phyloP scores from a whole-genome alignment of 1,284 basidiomycete genomes.

The Heterobasidion irregulare region DNA sequence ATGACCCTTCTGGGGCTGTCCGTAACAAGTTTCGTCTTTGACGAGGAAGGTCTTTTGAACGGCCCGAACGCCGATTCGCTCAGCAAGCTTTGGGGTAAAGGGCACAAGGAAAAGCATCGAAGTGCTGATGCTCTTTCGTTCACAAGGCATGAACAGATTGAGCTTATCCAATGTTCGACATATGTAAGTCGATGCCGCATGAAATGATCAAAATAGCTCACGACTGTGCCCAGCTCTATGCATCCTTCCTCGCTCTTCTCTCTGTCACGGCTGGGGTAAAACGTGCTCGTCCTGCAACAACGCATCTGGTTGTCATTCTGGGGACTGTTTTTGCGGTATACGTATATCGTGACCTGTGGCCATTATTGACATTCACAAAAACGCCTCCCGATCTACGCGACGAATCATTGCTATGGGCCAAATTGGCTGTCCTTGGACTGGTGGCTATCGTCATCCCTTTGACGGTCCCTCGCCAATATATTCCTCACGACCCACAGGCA shows the following conservation, averaged over 20 bases:
- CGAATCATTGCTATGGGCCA: constrained; percentile 25
- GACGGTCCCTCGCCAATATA: constrained; percentile 34
- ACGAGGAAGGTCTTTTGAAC: constrained; percentile 1
- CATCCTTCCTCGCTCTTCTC: constrained; percentile 14
- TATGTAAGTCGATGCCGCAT: constrained; percentile 13
- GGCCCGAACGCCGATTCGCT: not conserved
- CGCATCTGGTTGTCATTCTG: constrained; percentile 25
- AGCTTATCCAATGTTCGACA: constrained; percentile 9
- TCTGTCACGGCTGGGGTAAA: constrained; percentile 10
- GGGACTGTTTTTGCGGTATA: constrained; percentile 33
- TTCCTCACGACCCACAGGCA: constrained; percentile 31
- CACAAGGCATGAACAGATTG: constrained; percentile 10
- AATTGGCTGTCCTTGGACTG: constrained; percentile 29
- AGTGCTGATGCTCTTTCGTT: not conserved
- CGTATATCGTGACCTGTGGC: constrained; percentile 42
- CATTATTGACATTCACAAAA: constrained; percentile 33
- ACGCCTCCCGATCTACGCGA: constrained; percentile 30
- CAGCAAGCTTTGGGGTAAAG: constrained; percentile 3
- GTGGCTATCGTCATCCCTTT: constrained; percentile 36
- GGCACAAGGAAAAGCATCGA: constrained; percentile 1
- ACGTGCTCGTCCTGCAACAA: constrained; percentile 8
- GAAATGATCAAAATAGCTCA: not conserved
- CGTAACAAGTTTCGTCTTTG: constrained; percentile 10
- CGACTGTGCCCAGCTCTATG: constrained; percentile 12
- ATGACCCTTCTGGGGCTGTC: constrained; percentile 13